Evolutionary conservation across 305 asterid species (phyloP).

Genomic region (Plantago rigida): DNA sequence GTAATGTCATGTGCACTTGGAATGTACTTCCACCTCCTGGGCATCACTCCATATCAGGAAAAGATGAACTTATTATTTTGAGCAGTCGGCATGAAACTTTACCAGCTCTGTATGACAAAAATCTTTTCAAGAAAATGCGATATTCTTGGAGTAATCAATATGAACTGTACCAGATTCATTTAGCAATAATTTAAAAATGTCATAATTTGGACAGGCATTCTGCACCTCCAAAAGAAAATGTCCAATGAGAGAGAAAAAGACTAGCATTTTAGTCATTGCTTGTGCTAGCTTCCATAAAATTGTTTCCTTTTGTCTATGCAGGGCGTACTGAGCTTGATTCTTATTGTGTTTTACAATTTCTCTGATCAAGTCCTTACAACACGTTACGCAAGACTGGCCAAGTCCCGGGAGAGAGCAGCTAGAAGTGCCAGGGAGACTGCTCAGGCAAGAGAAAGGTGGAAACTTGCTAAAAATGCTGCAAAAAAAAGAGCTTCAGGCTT

Average conservation of each 20-base stretch:
- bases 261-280: conserved; percentile 9
- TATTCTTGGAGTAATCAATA: too few species aligned
- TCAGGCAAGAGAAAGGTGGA: conserved; percentile 88
- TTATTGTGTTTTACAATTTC: conserved; percentile 75
- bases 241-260: neutral
- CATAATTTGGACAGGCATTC: too few species aligned
- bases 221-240: neutral
- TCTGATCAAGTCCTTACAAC: conserved; percentile 90
- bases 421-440: conserved; percentile 93
- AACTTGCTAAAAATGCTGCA: conserved; percentile 62
- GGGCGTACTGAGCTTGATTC: conserved; percentile 71
- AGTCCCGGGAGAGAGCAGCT: conserved; percentile 90
- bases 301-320: conserved; percentile 32
- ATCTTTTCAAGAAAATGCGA: too few species aligned
- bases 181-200: too few species aligned
- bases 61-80: too few species aligned
- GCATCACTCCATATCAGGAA: too few species aligned
- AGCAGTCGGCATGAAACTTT: too few species aligned
- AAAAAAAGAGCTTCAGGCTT: conserved; percentile 51
- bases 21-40: too few species aligned
- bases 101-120: too few species aligned
- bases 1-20: too few species aligned
- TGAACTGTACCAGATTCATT: too few species aligned
- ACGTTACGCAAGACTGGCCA: conserved; percentile 72
- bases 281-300: conserved; percentile 16